Base-by-base conservation (phyloP, 164 flowering plant genomes). In the Macadamia integrifolia region DNA sequence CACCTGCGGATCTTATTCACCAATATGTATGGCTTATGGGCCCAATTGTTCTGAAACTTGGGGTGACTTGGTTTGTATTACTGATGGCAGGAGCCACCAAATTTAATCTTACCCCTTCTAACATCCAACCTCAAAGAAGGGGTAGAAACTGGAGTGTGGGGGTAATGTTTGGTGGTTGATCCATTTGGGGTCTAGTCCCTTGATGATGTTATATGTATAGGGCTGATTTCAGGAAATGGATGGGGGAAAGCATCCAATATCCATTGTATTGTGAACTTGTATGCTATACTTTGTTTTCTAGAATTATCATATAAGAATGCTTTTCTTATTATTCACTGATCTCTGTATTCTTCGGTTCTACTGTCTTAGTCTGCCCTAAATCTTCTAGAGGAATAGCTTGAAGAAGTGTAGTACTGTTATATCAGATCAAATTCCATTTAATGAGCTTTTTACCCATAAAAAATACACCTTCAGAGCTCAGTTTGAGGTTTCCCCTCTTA, bases 181-280 rank as follows among this genome's bases (percentile, higher is more conserved):
- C 69, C 57, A 23, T 63, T 46, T 31, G 74, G 57, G 13, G 57
- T 72, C 30, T 23, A 52, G 64, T 71, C 74, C 66, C 69, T 64
- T 29, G 72, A 79, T 77, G 71, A 74, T 77, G 76, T 70, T 70
- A 65, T 72, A 73, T 35, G 40, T 35, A 35, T 2, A 75, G 74
- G 60, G 76, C 83, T 82, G 79, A 78, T 84, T 71, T 73, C 63
- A 52, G 43, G 30, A 44, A 52, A 68, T 71, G 70, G 75, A 67
- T 58, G 63, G 57, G 67, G 72, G 23, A 23, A 55, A 55, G 72
- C 52, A 55, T 72, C 67, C 67, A 48, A 55, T 55, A 55, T 72
- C 67, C 67, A 48, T 61, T 55, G 40, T 64, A 18, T 31, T 71
- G 70, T 71, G 80, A 71, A 74, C 60, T 57, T 70, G 58, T 71